Percentiles rank a stretch among this genome's conserved stretches.
phyloP scores from a whole-genome alignment of 805 yeast genomes.

The Barnettozyma pratensis region DNA sequence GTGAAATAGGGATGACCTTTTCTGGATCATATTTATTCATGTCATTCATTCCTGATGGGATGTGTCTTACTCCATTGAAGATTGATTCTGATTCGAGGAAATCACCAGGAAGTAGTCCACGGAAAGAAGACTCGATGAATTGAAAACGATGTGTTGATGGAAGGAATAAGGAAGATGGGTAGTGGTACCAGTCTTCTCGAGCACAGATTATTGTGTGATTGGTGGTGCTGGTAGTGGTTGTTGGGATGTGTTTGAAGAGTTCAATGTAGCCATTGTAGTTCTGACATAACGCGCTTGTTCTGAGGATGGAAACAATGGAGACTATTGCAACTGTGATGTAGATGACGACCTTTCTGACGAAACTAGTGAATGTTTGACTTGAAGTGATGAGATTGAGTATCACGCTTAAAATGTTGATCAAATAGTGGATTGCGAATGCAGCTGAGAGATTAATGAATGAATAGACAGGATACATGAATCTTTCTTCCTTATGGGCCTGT shows the following conservation, averaged over 20 bases:
- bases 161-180: constrained; percentile 81
- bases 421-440: constrained; percentile 38
- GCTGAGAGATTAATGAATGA: constrained; percentile 62
- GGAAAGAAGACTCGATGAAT: constrained; percentile 74
- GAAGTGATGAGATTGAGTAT: background rate
- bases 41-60: constrained; percentile 72
- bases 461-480: constrained; percentile 84
- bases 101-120: constrained; percentile 86
- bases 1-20: constrained; percentile 41
- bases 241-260: constrained; percentile 44
- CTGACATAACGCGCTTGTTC: constrained; percentile 54
- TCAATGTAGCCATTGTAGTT: constrained; percentile 42
- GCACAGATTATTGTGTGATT: constrained; percentile 46
- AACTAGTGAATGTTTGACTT: background rate
- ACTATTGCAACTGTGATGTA: constrained; percentile 11
- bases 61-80: constrained; percentile 34
- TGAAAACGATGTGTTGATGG: constrained; percentile 56
- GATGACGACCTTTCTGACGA: background rate
- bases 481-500: constrained; percentile 92
- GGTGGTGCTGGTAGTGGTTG: constrained; percentile 12
- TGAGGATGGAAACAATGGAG: constrained; percentile 34
- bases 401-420: constrained; percentile 9
- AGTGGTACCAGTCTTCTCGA: constrained; percentile 96
- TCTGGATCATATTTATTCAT: constrained; percentile 58
- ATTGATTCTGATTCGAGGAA: constrained; percentile 45